Base-by-base conservation (phyloP, 345 rosid species). In the Pugionium dolabratum region DNA sequence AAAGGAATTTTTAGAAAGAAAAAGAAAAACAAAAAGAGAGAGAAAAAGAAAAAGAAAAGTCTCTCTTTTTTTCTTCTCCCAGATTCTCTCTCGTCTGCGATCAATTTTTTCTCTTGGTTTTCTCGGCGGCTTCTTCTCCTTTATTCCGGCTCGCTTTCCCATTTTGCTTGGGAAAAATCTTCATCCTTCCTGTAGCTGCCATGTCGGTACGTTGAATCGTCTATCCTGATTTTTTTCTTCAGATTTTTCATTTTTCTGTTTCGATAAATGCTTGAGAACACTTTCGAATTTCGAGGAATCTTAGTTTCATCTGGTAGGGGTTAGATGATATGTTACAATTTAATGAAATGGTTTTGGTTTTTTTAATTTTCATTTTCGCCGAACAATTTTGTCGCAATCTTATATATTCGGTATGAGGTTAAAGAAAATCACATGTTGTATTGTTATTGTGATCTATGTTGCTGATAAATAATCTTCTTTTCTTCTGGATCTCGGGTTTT, bases 171-270 rank as follows among this genome's bases (percentile, higher is more conserved):
- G 77, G 59, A 61, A 7, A 53, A 61, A 41, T 60, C 64, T 74
- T 66, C 31, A 54, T 48, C 64, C 65, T 64, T 52, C 55, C 57
- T 52, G 56, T 63, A 67, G 59, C 27, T 47, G 41, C 42, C 64
- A 74, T 74, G 77, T 74, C 77, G 77, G 77, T 74, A 67, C 54
- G 77, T 67, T 72, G 9, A 35, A 66, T 51, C 62, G 5, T 26
- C 27, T 58, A 50, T 11, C 35, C 2, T 2, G 2, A 0, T 9
- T 7, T 40, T 40, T 40, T 40, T 1, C 7, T 9, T 18, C 18
- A 34, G 4, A 4, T 1, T 55, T 37, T 46, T 47, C 18, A 18
- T 0, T 18, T 29, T 31, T 27, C 1, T 2, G 28, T 62, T 46
- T 40, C 35, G 5, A 27, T 7, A 10, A 45, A 30, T 9, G 30